Conservation (phyloP, 371 early-diverging fungal genomes). For the Zopfochytrium polystomum region DNA sequence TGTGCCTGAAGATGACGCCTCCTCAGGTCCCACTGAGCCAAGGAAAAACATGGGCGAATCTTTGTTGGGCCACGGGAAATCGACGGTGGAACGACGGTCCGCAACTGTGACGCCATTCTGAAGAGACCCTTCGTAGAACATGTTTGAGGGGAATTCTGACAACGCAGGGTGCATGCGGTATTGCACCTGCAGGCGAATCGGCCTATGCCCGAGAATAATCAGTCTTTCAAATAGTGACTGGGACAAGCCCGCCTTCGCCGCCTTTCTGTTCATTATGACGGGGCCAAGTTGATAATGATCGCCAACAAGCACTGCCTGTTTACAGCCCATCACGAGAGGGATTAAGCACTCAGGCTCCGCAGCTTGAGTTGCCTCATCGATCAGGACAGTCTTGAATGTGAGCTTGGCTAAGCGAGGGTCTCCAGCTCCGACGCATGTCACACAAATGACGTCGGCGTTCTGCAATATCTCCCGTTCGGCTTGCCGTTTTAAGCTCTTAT, state of each 20-base stretch:
- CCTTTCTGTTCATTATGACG: slow-evolving; percentile 96
- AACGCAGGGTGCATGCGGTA: slow-evolving; percentile 99
- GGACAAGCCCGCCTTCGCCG: slow-evolving; percentile 88
- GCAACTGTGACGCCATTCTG: slow-evolving; percentile 92
- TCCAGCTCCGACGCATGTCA: slow-evolving; percentile 98
- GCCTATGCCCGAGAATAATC: slow-evolving; percentile 85
- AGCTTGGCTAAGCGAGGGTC: slow-evolving; percentile 87
- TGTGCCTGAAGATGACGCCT: slow-evolving; percentile 93
- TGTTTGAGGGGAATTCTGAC: slow-evolving; percentile 96
- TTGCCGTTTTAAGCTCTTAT: slow-evolving; percentile 69
- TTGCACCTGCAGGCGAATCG: slow-evolving; percentile 94
- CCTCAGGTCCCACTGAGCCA: slow-evolving; percentile 90
- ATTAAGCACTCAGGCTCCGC: slow-evolving; percentile 98
- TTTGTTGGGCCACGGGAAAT: slow-evolving; percentile 94
- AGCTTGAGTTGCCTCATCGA: slow-evolving; percentile 98
- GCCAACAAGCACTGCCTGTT: slow-evolving; percentile 96
- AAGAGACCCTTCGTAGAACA: slow-evolving; percentile 98
- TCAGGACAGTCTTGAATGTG: slow-evolving; percentile 89
- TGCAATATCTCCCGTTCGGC: slow-evolving; percentile 88
- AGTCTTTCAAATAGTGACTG: slow-evolving; percentile 97
- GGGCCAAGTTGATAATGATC: slow-evolving; percentile 99
- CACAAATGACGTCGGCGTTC: slow-evolving; percentile 95
- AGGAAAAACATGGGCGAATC: slow-evolving; percentile 96
- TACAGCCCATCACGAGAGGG: slow-evolving; percentile 90
- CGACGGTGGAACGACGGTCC: slow-evolving; percentile 82